phyloP scores from a whole-genome alignment of 192 early-diverging fungal genomes.

The Coemansia sp. region DNA sequence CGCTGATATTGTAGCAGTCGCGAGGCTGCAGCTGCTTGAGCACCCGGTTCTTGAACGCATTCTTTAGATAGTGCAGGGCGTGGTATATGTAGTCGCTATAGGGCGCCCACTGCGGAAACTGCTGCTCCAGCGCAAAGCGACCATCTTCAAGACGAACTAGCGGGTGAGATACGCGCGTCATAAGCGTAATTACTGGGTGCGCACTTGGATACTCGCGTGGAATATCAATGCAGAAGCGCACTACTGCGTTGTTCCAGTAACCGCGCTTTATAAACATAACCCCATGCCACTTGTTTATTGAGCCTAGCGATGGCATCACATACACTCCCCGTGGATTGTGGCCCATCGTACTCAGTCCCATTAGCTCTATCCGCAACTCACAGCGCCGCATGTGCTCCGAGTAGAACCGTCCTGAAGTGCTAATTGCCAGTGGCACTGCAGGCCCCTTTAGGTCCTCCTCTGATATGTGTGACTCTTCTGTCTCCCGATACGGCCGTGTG shows the following conservation, averaged over 20 bases:
- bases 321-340: constrained; percentile 88
- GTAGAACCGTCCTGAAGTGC: constrained; percentile 41
- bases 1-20: constrained; percentile 49
- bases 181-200: constrained; percentile 69
- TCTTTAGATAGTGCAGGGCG: constrained; percentile 84
- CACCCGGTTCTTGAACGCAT: constrained; percentile 78
- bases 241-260: constrained; percentile 84
- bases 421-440: constrained; percentile 43
- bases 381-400: constrained; percentile 55
- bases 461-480: constrained; percentile 13
- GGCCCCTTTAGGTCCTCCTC: constrained; percentile 30
- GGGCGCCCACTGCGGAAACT: constrained; percentile 81
- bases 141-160: constrained; percentile 70
- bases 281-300: constrained; percentile 76
- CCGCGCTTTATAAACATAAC: constrained; percentile 87
- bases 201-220: constrained; percentile 76
- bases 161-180: constrained; percentile 81
- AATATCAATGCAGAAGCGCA: constrained; percentile 83
- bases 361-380: constrained; percentile 51
- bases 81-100: constrained; percentile 82
- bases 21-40: constrained; percentile 56
- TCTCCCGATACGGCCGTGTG: neutral
- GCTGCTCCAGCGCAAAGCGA: constrained; percentile 68
- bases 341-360: constrained; percentile 37
- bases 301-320: constrained; percentile 66